Conservation (phyloP, 139 green algal genomes). For the Pleodorina starrii region DNA sequence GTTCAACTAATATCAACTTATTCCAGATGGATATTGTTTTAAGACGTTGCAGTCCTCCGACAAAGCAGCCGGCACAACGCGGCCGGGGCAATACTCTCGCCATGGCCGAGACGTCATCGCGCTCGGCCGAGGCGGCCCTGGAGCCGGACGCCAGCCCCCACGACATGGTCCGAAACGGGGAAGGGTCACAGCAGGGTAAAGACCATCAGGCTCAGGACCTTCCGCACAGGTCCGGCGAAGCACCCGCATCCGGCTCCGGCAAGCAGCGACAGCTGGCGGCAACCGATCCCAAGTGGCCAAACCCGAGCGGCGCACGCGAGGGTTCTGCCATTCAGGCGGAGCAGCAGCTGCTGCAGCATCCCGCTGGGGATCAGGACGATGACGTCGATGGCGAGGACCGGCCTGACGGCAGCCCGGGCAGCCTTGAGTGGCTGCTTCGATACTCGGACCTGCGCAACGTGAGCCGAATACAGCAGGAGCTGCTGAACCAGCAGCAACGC, state of each 20-base stretch:
- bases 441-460: neutral
- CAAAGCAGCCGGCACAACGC: neutral
- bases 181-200: neutral
- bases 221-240: neutral
- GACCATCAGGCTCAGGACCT: neutral
- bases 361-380: neutral
- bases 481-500: neutral
- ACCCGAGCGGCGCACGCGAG: neutral
- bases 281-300: neutral
- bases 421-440: neutral
- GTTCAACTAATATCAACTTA: neutral
- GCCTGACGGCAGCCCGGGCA: neutral
- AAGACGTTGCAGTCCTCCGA: neutral
- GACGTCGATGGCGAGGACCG: neutral
- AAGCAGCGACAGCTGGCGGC: too few species aligned
- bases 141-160: slow-evolving; percentile 1
- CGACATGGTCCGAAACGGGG: neutral
- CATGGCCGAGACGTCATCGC: neutral
- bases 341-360: neutral
- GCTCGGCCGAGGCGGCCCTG: slow-evolving; percentile 4
- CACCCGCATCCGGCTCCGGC: neutral
- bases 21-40: slow-evolving; percentile 16
- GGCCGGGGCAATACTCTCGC: neutral
- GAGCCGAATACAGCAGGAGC: neutral
- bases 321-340: neutral